phyloP scores from a whole-genome alignment of 2,329 filamentous ascomycete genomes.

The Talaromyces sp. region DNA sequence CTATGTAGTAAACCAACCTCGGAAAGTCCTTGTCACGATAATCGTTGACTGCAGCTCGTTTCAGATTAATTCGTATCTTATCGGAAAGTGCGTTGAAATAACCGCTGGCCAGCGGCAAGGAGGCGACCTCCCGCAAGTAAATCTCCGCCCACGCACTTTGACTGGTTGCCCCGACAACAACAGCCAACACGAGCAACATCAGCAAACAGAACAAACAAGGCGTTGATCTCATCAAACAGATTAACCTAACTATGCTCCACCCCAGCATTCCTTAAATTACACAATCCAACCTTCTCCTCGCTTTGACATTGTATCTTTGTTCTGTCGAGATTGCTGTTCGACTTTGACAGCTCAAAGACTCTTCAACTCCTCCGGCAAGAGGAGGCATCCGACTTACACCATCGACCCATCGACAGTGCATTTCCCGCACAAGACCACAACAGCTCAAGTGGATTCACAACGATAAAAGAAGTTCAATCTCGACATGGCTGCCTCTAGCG shows the following conservation, averaged over 20 bases:
- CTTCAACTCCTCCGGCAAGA: background rate
- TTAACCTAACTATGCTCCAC: slow-evolving; percentile 30
- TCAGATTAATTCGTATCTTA: background rate
- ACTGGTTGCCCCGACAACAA: slow-evolving; percentile 16
- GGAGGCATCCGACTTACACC: background rate
- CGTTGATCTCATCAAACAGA: slow-evolving; percentile 11
- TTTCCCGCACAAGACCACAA: background rate
- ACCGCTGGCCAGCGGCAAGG: background rate
- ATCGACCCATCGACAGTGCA: background rate
- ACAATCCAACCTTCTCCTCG: background rate
- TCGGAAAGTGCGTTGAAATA: background rate
- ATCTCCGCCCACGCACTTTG: slow-evolving; percentile 7
- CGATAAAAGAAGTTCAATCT: background rate
- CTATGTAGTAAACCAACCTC: background rate
- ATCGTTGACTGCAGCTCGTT: background rate
- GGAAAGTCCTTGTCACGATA: background rate
- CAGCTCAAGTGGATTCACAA: background rate
- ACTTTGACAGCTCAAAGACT: background rate
- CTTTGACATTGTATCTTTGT: slow-evolving; percentile 16
- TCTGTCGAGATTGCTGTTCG: slow-evolving; percentile 7
- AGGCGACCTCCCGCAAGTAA: too few relatives aligned
- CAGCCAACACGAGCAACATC: slow-evolving; percentile 4
- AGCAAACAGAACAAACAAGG: slow-evolving; percentile 16
- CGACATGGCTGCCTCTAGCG: slow-evolving; percentile 42
- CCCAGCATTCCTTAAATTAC: slow-evolving; percentile 28